Percentiles rank a stretch among this genome's conserved stretches.
phyloP scores from a whole-genome alignment of 345 rosid species.

The Odontarrhena argentea region DNA sequence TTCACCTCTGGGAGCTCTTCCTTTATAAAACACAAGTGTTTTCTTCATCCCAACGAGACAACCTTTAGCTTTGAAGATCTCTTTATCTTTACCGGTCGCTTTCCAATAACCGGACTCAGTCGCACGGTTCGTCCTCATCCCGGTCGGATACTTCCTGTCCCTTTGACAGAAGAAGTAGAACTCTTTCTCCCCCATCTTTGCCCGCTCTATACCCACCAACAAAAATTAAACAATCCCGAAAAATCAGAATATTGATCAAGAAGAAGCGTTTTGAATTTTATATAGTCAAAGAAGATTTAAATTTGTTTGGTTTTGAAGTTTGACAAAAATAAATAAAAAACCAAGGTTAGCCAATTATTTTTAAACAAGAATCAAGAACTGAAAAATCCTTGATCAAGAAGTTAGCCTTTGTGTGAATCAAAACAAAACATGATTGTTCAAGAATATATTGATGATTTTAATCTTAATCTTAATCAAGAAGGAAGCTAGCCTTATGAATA shows the following conservation, averaged over 20 bases:
- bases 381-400: conserved; percentile 32
- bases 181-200: conserved; percentile 96
- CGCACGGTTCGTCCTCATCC: conserved; percentile 95
- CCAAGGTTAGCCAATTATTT: conserved; percentile 10
- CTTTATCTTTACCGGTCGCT: conserved; percentile 95
- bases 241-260: conserved; percentile 26
- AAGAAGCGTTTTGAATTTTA: conserved; percentile 16
- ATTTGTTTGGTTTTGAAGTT: conserved; percentile 2
- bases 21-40: conserved; percentile 93
- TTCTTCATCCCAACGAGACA: conserved; percentile 96
- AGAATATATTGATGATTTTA: too few species aligned
- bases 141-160: conserved; percentile 92
- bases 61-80: conserved; percentile 60
- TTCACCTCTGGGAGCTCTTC: conserved; percentile 96
- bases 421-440: too few species aligned
- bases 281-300: conserved; percentile 18
- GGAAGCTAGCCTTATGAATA: too few species aligned
- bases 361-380: conserved; percentile 10
- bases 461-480: too few species aligned
- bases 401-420: conserved; percentile 11
- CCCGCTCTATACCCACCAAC: conserved; percentile 54
- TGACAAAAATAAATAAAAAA: background rate
- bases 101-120: conserved; percentile 96
- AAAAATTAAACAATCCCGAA: background rate
- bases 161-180: conserved; percentile 94